Base-by-base conservation (phyloP, 371 early-diverging fungal genomes). In the Rhizopus sp. region DNA sequence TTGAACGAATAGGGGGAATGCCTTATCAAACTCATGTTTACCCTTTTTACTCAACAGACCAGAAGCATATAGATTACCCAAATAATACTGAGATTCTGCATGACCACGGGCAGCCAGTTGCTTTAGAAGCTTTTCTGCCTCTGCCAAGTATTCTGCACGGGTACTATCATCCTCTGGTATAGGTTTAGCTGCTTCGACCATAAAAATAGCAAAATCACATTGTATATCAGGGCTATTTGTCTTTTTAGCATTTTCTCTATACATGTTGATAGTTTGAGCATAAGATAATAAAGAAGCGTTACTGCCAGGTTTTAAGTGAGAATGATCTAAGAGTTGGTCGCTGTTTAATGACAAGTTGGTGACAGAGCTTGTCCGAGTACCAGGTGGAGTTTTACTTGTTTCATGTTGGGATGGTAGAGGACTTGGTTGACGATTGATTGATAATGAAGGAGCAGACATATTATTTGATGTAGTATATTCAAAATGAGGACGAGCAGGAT, bases 161-260 rank as follows among this genome's bases (percentile, higher is more conserved):
- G 81, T 73, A 23, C 62, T 61, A 12, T 78, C 79, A 46, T 83
- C 78, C 6, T 79, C 84, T 45, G 69, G 73, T 49, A 85, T 68
- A 5, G 84, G 70, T 45, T 85, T 83, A 53, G 86, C 87, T 30
- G 85, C 82, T 47, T 84, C 83, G 0, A 89, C 83, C 80, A 89
- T 83, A 41, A 86, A 88, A n/a, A 84, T 85, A 13, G 91, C 92
- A 72, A 93, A 92, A 63, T 90, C 91, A 47, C 91, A 84, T 64
- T 89, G 92, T 37, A 89, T 81, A 44, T 84, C 85, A 1, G 92
- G 92, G 53, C 88, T 91, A 41, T 88, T 88, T 39, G 89, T 88
- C 70, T 87, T 87, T 71, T 90, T 91, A 16, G 90, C 91, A 59
- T 91, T 90, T 53, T 90, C 88, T 48, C 91, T 75, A 60, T 90